Base-by-base conservation (phyloP, 1,284 basidiomycete species). In the Apiotrichum porosum region DNA sequence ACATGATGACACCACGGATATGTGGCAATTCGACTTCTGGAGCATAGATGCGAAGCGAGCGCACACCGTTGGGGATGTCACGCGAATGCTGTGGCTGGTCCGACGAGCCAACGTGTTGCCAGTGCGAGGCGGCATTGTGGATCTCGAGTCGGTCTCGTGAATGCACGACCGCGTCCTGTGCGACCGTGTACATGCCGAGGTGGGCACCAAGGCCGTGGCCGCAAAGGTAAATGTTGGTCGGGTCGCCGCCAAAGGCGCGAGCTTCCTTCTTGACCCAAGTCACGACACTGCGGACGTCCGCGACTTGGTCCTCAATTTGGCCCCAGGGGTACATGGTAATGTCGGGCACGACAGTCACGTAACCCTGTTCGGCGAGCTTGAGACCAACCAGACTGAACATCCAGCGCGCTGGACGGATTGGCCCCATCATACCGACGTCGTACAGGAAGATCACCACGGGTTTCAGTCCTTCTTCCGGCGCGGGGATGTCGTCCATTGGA, bases 171-270 rank as follows among this genome's bases (percentile, higher is more conserved):
- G 54, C 57, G n/a, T 62, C 56, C 42, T 63, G 61, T 21, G 60
- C 40, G 22, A 65, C 49, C 4, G 72, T 68, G 51, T 72, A 61
- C 51, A 73, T 57, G 12, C 65, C 63, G 17, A 75, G 53, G 48
- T 73, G 69, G 21, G 66, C 69, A 17, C 66, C 69, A 13, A 69
- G 49, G 4, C 73, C 72, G 40, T 73, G 71, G 2, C 73, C 71
- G 47, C 66, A 41, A 1, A 75, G 41, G 37, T 70, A 64, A 44
- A 75, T 71, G 43, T 59, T 52, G 34, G 42, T 42, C 13, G 65
- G 57, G 44, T 72, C 67, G 24, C 73, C 74, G 5, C 71, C 72
- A 39, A 53, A 58, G 14, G 14, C 9, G 12, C 48, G 28, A 23
- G 56, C 51, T 26, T 58, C 49, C 37, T 52, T 51, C 17, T 26